phyloP scores from a whole-genome alignment of 2,329 filamentous ascomycete species.

The Scedosporium aurantiacum region DNA sequence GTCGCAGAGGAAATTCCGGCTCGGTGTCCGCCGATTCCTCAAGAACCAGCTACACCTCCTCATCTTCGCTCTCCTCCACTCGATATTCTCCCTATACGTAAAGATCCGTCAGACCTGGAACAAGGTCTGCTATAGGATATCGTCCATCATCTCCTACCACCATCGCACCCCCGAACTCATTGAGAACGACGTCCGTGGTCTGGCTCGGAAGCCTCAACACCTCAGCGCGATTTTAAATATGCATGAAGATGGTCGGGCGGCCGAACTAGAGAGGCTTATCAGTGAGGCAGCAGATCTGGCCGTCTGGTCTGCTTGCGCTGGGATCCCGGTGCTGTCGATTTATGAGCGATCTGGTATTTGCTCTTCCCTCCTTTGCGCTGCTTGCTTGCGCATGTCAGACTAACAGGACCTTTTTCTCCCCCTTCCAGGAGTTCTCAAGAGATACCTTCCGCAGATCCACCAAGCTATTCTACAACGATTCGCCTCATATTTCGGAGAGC shows the following conservation, averaged over 20 bases:
- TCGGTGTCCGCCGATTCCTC: slow-evolving; percentile 52
- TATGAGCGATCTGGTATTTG: slow-evolving; percentile 80
- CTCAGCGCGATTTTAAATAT: slow-evolving; percentile 75
- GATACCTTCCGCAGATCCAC: slow-evolving; percentile 77
- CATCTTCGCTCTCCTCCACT: slow-evolving; percentile 60
- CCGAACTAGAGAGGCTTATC: slow-evolving; percentile 70
- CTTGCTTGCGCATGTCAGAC: neutral
- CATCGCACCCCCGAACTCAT: slow-evolving; percentile 92
- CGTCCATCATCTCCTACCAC: slow-evolving; percentile 84
- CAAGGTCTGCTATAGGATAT: slow-evolving; percentile 62
- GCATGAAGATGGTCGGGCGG: slow-evolving; percentile 56
- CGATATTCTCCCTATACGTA: slow-evolving; percentile 80
- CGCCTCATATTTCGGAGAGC: slow-evolving; percentile 72
- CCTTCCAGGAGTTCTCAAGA: slow-evolving; percentile 67
- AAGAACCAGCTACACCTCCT: slow-evolving; percentile 52
- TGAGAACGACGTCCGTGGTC: slow-evolving; percentile 65
- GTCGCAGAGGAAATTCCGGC: slow-evolving; percentile 24
- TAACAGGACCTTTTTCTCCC: neutral
- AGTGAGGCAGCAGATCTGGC: slow-evolving; percentile 86
- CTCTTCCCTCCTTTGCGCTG: neutral
- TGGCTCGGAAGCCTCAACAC: slow-evolving; percentile 70
- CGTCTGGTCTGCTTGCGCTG: slow-evolving; percentile 85
- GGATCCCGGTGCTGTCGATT: slow-evolving; percentile 76
- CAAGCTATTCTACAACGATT: slow-evolving; percentile 69
- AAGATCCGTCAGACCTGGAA: slow-evolving; percentile 72